Evolutionary conservation across 371 early-diverging fungal species (phyloP), one percentile per base, ranked within the genome.

Genomic region (Phascolomyces articulosus): DNA sequence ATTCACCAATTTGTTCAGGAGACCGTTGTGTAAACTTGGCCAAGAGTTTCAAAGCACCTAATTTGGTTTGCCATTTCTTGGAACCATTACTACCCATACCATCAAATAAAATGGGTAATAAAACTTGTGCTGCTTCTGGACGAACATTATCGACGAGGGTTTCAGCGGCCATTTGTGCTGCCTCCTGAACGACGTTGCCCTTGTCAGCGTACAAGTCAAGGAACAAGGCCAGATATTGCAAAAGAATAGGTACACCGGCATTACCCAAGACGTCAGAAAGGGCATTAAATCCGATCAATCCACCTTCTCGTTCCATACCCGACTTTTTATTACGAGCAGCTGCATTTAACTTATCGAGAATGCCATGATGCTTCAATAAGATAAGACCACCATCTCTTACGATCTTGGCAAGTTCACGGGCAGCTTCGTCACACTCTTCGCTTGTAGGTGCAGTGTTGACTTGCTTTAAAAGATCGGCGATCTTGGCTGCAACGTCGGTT

Each of bases 51-150:
- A 91, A 70, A 21, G 90, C 89, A 51, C 85, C 91, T 24, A 87
- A 80, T 71, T 89, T 87, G 49, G 90, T 88, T 75, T 93, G 92
- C 93, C 92, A 91, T 66, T 91, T 91, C 70, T 88, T 90, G 60
- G 86, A 85, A 62, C 85, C 79, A 21, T 44, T 67, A 29, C 16
- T 26, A 27, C 79, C 79, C 79, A 88, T 86, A 66, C 78, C 86
- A 29, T 88, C 86, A 60, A 74, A 85, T 10, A 93, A 77, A 27
- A 85, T 66, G 29, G 93, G 91, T 56, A 91, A 68, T 6, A 89
- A 58, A 55, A 77, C 54, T 15, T 74, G 71, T 24, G 87, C 78
- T n/a, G 89, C 86, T 67, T 87, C 83, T 18, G 87, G 74, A 10
- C 86, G 87, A 48, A 83, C 68, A 61, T 69, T 70, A 40, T 79